These are phyloP conservation scores for Nicotiana obtusifolia DNA, from an alignment of 257 asterid species.

Conservation along the genomic window DNA sequence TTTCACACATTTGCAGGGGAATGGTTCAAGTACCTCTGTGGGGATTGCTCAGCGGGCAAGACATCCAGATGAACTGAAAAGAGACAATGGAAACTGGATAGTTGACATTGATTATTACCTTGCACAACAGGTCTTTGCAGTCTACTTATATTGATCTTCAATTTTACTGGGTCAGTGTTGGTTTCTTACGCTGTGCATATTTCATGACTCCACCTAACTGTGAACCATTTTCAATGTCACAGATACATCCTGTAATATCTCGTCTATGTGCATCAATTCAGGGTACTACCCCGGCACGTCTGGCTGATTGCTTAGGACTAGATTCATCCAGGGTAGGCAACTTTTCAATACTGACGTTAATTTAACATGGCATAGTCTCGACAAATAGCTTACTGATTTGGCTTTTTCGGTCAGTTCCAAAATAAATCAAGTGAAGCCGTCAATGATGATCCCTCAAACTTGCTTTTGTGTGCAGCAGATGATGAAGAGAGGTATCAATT, in stretches of 20 bases:
- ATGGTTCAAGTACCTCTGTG: slow-evolving; percentile 46
- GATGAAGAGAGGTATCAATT: slow-evolving; percentile 76
- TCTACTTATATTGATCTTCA: slow-evolving; percentile 8
- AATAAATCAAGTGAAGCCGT: slow-evolving; percentile 53
- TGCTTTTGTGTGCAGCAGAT: slow-evolving; percentile 46
- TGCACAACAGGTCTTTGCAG: slow-evolving; percentile 73
- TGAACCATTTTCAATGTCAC: slow-evolving; percentile 24
- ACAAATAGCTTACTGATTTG: not conserved
- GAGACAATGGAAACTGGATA: slow-evolving; percentile 70
- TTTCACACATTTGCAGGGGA: slow-evolving; percentile 45
- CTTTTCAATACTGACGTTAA: not conserved
- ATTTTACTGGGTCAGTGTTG: slow-evolving; percentile 2
- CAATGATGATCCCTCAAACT: slow-evolving; percentile 60
- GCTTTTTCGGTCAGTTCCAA: slow-evolving; percentile 61
- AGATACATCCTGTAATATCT: slow-evolving; percentile 98
- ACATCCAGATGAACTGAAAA: slow-evolving; percentile 93
- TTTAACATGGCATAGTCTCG: not conserved
- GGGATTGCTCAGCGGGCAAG: slow-evolving; percentile 99
- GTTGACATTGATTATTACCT: slow-evolving; percentile 94
- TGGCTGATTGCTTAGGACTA: slow-evolving; percentile 98
- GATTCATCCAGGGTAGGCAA: slow-evolving; percentile 79
- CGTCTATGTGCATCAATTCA: slow-evolving; percentile 94
- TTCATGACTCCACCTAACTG: slow-evolving; percentile 15
- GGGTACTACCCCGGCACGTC: slow-evolving; percentile 95
- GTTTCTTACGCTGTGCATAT: slow-evolving; percentile 10